Percentiles rank a stretch among this genome's conserved stretches.
These are phyloP conservation scores for Aureobasidium sp. DNA, from an alignment of 2,329 filamentous ascomycete species.

Conservation along the genomic window DNA sequence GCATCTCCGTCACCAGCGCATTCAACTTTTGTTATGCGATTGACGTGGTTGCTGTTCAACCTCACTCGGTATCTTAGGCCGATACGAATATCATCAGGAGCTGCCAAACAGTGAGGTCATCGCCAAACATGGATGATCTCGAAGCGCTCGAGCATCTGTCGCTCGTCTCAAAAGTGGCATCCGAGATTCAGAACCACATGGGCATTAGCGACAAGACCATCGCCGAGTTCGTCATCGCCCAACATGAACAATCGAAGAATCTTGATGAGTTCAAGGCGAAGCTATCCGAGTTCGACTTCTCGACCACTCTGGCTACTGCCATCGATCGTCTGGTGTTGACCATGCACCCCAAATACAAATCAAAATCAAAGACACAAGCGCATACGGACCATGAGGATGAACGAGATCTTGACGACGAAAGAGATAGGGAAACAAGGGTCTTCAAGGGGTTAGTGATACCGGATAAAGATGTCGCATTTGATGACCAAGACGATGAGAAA, in stretches of 20 bases:
- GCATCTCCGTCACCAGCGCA: background rate
- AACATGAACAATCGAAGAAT: conserved; percentile 68
- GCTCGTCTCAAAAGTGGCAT: conserved; percentile 88
- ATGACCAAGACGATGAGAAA: conserved; percentile 39
- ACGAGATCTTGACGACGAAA: conserved; percentile 36
- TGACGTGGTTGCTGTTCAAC: background rate
- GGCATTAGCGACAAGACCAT: conserved; percentile 90
- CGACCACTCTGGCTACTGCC: conserved; percentile 79
- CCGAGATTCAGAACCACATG: conserved; percentile 88
- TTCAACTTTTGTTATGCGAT: background rate
- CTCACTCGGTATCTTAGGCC: background rate
- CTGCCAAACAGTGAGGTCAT: background rate
- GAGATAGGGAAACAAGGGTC: conserved; percentile 72
- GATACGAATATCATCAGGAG: background rate
- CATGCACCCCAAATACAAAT: conserved; percentile 84
- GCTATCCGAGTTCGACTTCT: conserved; percentile 73
- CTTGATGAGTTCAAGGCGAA: conserved; percentile 68
- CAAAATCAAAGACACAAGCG: conserved; percentile 27
- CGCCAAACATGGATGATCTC: conserved; percentile 70
- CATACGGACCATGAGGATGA: conserved; percentile 29
- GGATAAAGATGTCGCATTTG: conserved; percentile 57
- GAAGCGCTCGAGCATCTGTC: conserved; percentile 87
- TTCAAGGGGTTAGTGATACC: conserved; percentile 86
- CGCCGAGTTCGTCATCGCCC: conserved; percentile 90
- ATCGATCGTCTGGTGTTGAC: conserved; percentile 81